These are phyloP conservation scores for Madurella fahalii DNA, from an alignment of 2,329 filamentous ascomycete genomes.

Conservation along the genomic window DNA sequence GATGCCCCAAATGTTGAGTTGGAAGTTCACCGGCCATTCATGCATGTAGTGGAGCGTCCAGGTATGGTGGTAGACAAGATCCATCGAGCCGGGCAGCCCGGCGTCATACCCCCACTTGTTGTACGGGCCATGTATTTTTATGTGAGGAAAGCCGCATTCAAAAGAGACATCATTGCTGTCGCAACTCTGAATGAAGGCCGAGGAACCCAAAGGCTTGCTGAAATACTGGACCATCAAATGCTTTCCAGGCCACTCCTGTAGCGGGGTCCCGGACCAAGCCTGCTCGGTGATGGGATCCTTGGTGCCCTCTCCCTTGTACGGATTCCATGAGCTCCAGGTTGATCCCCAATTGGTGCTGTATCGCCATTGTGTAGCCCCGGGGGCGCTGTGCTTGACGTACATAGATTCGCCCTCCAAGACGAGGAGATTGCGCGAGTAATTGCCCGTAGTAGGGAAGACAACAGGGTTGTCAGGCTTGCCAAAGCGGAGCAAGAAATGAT, in stretches of 20 bases:
- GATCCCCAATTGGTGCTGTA: conserved; percentile 60
- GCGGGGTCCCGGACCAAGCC: conserved; percentile 54
- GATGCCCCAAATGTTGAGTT: conserved; percentile 65
- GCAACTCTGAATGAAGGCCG: conserved; percentile 56
- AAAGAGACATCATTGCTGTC: conserved; percentile 41
- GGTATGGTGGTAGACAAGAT: conserved; percentile 42
- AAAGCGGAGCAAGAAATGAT: conserved; percentile 59
- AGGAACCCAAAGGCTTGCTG: conserved; percentile 55
- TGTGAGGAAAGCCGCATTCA: conserved; percentile 55
- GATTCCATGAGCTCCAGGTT: conserved; percentile 54
- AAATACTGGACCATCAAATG: conserved; percentile 63
- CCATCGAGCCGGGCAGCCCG: conserved; percentile 52
- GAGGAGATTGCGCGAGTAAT: conserved; percentile 55
- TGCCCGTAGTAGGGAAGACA: conserved; percentile 51
- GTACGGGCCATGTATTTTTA: conserved; percentile 59
- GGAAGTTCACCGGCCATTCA: conserved; percentile 59
- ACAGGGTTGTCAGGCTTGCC: conserved; percentile 56
- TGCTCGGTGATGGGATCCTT: conserved; percentile 39
- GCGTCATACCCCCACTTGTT: conserved; percentile 62
- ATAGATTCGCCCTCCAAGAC: conserved; percentile 33
- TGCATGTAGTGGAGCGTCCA: conserved; percentile 60
- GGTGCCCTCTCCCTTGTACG: conserved; percentile 50
- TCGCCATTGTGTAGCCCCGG: conserved; percentile 59
- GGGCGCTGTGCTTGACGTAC: conserved; percentile 54
- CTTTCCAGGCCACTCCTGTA: conserved; percentile 57